Evolutionary conservation across 495 filamentous ascomycete species (phyloP), one percentile per base, ranked within the genome.

Genomic region (Chlorociboria aeruginascens): DNA sequence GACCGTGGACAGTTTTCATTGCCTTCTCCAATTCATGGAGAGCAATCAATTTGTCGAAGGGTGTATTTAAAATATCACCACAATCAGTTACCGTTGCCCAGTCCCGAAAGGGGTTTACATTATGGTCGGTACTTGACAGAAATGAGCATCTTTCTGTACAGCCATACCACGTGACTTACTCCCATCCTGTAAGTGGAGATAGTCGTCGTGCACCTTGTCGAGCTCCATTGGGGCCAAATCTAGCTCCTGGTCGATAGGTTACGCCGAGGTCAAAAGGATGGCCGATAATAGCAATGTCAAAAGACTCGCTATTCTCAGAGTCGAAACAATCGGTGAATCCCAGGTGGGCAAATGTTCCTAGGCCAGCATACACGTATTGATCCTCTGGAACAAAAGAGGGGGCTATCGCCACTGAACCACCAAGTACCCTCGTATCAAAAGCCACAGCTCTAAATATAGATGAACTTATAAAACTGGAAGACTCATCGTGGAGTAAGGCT

Each of bases 191-290:
- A 35, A 13, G 30, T 9, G 50, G 36, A 32, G 49, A 50, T 46
- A 69, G 48, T 11, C 66, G 56, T 35, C 63, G 56, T 35, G 79
- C 82, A 66, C 83, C 83, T 72, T 84, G 78, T 60, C 83, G 71
- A 50, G 85, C 85, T 35, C 83, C 83, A 50, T 72, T 78, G 16
- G 83, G 83, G 1, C 84, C 83, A 56, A 87, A 88, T 41, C 83
- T 71, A 30, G 82, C 84, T 46, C 84, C 83, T 12, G 83, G 83
- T 47, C 83, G 69, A 63, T 87, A 87, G 0, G 81, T 83, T 13
- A 81, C 85, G 3, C 82, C 82, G 3, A 57, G 40, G 52, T 60
- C 57, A 48, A 60, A 60, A 11, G 57, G 57, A 41, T 52, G 48
- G 11, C 57, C 57, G 7, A 59, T 52, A 33, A 59, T 51, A 2